Evolutionary conservation across 305 asterid species (phyloP), one percentile per base, ranked within the genome.

Genomic region (Fraxinus nigra): DNA sequence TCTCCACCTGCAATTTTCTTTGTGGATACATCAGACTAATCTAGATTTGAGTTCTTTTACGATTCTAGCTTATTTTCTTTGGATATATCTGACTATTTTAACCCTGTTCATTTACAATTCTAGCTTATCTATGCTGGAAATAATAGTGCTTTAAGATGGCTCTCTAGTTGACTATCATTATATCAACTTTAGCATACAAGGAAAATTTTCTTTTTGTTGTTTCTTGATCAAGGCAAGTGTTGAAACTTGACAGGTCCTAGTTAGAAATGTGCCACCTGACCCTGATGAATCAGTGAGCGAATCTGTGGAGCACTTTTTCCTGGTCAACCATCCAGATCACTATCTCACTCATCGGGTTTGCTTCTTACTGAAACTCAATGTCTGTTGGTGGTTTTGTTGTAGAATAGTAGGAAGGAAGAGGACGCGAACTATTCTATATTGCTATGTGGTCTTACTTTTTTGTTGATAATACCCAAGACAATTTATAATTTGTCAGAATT

Each of bases 241-340:
- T 83, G 75, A 78, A 79, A 82, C 82, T 69, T 82, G 80, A 82
- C 85, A 96, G 98, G 99, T 96, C 75, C 97, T 96, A 48, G 97
- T 92, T 32, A 89, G 90, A 85, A 96, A 96, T 85, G 97, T 96
- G 82, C 99, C 99, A n/a, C 94, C 97, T 75, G 99, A 96, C 77
- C 83, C 90, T 10, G 99, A 96, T 88, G 98, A 96, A 87, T 82
- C 98, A 34, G 98, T 96, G 82, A 76, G 89, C 75, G 98, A 96
- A 82, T 91, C 90, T 28, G 99, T 96, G 86, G 97, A 94, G 90
- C 99, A 96, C 80, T 96, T 96, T 89, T 96, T 96, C 89, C 89
- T 96, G 93, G 99, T 96, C 92, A 96, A 96, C 93, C 98, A 94
- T 90, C 97, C 95, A 28, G 93, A 96, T 87, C 87, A 93, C 78